Evolutionary conservation across 768 basidiomycete species (phyloP).

Genomic region (Pholiota molesta): DNA sequence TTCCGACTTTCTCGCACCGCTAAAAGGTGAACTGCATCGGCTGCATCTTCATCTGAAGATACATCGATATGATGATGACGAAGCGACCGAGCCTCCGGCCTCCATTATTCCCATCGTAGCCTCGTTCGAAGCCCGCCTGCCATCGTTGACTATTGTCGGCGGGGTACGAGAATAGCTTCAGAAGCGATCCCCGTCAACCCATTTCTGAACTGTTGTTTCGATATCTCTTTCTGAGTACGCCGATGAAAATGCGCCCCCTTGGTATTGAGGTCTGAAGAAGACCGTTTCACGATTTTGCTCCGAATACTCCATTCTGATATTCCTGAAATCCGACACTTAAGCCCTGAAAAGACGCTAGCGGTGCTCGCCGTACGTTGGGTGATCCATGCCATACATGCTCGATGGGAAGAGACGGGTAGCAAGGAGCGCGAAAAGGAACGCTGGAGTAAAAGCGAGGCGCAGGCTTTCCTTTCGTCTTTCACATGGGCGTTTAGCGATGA

Average conservation of each 20-base stretch:
- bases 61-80: slow-evolving; percentile 30
- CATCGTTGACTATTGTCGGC: slow-evolving; percentile 65
- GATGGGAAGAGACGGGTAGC: slow-evolving; percentile 52
- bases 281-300: slow-evolving; percentile 59
- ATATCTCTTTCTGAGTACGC: slow-evolving; percentile 37
- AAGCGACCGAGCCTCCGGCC: slow-evolving; percentile 31
- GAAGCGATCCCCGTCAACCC: slow-evolving; percentile 59
- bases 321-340: slow-evolving; percentile 46
- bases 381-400: slow-evolving; percentile 47
- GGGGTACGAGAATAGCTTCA: slow-evolving; percentile 64
- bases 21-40: slow-evolving; percentile 67
- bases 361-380: slow-evolving; percentile 70
- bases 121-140: slow-evolving; percentile 26
- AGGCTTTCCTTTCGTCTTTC: slow-evolving; percentile 60
- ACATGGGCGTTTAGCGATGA: slow-evolving; percentile 22
- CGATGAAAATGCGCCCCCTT: slow-evolving; percentile 42
- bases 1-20: slow-evolving; percentile 64
- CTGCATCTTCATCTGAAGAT: slow-evolving; percentile 44
- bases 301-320: slow-evolving; percentile 58
- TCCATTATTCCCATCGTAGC: slow-evolving; percentile 39
- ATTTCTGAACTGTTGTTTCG: slow-evolving; percentile 50
- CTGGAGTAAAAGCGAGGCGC: slow-evolving; percentile 70
- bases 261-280: slow-evolving; percentile 49
- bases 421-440: slow-evolving; percentile 67
- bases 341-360: slow-evolving; percentile 47